These are phyloP conservation scores for Phytophthora agathidicida DNA, from an alignment of 352 stramenopile species.

Conservation along the genomic window DNA sequence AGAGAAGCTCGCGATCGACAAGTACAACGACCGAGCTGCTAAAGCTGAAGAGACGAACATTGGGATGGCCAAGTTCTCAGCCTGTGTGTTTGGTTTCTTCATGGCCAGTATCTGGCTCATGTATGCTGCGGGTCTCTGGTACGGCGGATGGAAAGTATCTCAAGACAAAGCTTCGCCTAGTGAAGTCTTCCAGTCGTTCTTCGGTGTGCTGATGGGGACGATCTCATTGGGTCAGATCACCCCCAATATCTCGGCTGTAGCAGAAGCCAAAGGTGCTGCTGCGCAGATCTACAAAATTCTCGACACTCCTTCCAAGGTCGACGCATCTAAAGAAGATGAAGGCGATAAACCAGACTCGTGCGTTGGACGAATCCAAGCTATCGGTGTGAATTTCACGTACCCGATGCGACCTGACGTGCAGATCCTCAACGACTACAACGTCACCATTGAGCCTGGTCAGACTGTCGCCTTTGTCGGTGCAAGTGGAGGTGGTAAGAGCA, in stretches of 20 bases:
- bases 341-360: constrained; percentile 33
- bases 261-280: constrained; percentile 51
- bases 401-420: constrained; percentile 49
- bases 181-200: constrained; percentile 58
- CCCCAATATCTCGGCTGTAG: constrained; percentile 56
- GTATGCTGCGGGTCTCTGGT: constrained; percentile 58
- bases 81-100: constrained; percentile 28
- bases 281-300: constrained; percentile 59
- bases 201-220: constrained; percentile 56
- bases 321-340: constrained; percentile 40
- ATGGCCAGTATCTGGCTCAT: constrained; percentile 48
- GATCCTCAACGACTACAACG: constrained; percentile 41
- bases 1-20: constrained; percentile 40
- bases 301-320: constrained; percentile 51
- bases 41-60: constrained; percentile 46
- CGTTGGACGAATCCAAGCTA: constrained; percentile 46
- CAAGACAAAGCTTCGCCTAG: constrained; percentile 20
- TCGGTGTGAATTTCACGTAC: constrained; percentile 73
- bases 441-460: constrained; percentile 39
- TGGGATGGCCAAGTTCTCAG: constrained; percentile 29
- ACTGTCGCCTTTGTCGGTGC: constrained; percentile 39
- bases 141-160: constrained; percentile 36
- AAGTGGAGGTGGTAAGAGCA: constrained; percentile 44
- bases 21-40: constrained; percentile 38
- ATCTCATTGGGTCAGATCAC: constrained; percentile 52